phyloP scores from a whole-genome alignment of 768 basidiomycete genomes.

The Sporobolomyces roseus region DNA sequence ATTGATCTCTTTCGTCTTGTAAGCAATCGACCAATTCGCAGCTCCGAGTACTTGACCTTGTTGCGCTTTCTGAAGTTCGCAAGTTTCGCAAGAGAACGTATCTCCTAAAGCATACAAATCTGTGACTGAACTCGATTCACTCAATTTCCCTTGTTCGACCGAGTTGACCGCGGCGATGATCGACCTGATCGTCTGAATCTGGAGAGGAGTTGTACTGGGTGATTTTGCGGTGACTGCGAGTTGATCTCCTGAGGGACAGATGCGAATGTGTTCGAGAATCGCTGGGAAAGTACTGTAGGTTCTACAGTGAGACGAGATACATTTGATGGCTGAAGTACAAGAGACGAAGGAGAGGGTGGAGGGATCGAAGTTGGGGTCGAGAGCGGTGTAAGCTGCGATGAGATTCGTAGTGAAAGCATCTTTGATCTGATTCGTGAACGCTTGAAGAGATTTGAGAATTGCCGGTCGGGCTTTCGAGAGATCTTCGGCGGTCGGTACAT shows the following conservation, averaged over 20 bases:
- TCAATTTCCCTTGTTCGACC: background rate
- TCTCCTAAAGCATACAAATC: conserved; percentile 24
- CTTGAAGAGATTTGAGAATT: background rate
- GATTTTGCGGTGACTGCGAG: background rate
- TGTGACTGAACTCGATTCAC: background rate
- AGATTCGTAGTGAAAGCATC: background rate
- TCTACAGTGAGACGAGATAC: background rate
- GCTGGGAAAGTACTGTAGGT: conserved; percentile 4
- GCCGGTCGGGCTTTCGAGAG: background rate
- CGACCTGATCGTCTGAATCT: background rate
- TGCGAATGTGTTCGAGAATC: conserved; percentile 25
- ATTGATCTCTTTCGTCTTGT: background rate
- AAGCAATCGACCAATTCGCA: background rate
- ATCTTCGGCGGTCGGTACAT: background rate
- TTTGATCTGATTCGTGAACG: background rate
- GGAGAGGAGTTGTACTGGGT: background rate
- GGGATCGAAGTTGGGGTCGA: background rate
- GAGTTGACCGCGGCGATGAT: conserved; percentile 7
- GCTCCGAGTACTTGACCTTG: background rate
- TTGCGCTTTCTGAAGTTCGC: background rate
- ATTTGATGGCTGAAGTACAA: background rate
- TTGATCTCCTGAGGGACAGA: background rate
- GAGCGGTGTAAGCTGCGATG: background rate
- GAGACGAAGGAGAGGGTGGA: background rate
- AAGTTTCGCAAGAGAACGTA: conserved; percentile 10